These are phyloP conservation scores for Magnaporthiopsis incrustans DNA, from an alignment of 2,329 filamentous ascomycete species.

Conservation along the genomic window DNA sequence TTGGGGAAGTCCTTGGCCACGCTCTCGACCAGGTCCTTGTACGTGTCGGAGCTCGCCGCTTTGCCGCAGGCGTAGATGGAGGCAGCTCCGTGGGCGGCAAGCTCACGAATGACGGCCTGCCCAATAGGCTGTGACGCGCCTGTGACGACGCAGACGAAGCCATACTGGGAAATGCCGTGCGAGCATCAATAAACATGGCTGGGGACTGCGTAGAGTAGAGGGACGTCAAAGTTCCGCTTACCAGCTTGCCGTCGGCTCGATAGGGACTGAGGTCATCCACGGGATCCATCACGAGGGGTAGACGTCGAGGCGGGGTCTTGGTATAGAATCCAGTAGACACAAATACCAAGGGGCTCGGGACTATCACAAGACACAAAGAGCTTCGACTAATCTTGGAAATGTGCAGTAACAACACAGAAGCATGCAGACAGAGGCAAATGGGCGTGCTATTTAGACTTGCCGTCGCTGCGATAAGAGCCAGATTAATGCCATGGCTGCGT, in stretches of 20 bases:
- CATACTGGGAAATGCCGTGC: conserved; percentile 36
- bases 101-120: conserved; percentile 49
- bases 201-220: neutral
- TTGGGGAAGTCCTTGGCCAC: conserved; percentile 39
- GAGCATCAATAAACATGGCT: neutral
- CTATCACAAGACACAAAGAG: neutral
- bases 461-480: too few relatives aligned
- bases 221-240: conserved; percentile 19
- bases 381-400: neutral
- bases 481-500: too few relatives aligned
- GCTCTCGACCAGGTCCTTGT: conserved; percentile 30
- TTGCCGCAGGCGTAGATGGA: conserved; percentile 53
- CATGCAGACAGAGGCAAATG: neutral
- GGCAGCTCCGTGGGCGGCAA: conserved; percentile 56
- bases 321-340: neutral
- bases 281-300: conserved; percentile 17
- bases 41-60: conserved; percentile 28
- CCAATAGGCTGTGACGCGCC: conserved; percentile 54
- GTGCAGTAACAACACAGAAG: neutral
- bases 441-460: neutral
- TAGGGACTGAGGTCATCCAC: conserved; percentile 48
- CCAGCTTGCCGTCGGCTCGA: conserved; percentile 48
- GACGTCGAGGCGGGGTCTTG: neutral
- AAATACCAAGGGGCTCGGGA: too few relatives aligned
- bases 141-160: conserved; percentile 57